These are phyloP conservation scores for Lipomyces oligophaga DNA, from an alignment of 805 yeast species.

Conservation along the genomic window DNA sequence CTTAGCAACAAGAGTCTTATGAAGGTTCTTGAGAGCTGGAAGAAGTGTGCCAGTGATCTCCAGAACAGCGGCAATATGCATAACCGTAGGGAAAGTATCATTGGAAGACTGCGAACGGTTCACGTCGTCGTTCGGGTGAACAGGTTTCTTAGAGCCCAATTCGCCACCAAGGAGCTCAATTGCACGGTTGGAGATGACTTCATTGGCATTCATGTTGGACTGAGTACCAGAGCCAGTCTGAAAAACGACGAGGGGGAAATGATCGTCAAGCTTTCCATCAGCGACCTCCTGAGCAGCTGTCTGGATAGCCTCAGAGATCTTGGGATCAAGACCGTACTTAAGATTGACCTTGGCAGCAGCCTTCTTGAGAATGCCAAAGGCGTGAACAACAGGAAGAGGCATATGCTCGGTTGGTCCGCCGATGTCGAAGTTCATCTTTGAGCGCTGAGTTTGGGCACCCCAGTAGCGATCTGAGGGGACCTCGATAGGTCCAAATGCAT, in stretches of 20 bases:
- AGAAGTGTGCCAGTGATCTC: slow-evolving; percentile 72
- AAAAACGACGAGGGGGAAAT: slow-evolving; percentile 97
- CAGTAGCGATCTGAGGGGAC: slow-evolving; percentile 85
- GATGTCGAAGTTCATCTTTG: slow-evolving; percentile 88
- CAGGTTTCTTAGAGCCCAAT: slow-evolving; percentile 87
- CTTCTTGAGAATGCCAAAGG: slow-evolving; percentile 91
- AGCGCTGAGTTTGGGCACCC: slow-evolving; percentile 96
- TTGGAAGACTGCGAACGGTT: slow-evolving; percentile 98
- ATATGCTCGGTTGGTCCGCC: slow-evolving; percentile 88
- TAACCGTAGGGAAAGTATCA: slow-evolving; percentile 98
- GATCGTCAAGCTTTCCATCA: slow-evolving; percentile 85
- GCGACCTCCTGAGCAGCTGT: slow-evolving; percentile 94
- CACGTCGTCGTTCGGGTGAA: slow-evolving; percentile 98
- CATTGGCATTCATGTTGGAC: slow-evolving; percentile 98
- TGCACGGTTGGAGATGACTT: slow-evolving; percentile 97
- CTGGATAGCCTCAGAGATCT: slow-evolving; percentile 77
- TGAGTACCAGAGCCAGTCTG: slow-evolving; percentile 99
- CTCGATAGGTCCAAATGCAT: slow-evolving; percentile 95
- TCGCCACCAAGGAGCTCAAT: slow-evolving; percentile 92
- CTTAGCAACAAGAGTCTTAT: slow-evolving; percentile 73
- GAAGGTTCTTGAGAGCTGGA: slow-evolving; percentile 75
- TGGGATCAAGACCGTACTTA: slow-evolving; percentile 80
- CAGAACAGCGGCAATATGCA: slow-evolving; percentile 97
- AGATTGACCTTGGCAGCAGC: slow-evolving; percentile 91
- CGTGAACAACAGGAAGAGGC: slow-evolving; percentile 86